phyloP scores from a whole-genome alignment of 139 green algal species.

The Penium margaritaceum region DNA sequence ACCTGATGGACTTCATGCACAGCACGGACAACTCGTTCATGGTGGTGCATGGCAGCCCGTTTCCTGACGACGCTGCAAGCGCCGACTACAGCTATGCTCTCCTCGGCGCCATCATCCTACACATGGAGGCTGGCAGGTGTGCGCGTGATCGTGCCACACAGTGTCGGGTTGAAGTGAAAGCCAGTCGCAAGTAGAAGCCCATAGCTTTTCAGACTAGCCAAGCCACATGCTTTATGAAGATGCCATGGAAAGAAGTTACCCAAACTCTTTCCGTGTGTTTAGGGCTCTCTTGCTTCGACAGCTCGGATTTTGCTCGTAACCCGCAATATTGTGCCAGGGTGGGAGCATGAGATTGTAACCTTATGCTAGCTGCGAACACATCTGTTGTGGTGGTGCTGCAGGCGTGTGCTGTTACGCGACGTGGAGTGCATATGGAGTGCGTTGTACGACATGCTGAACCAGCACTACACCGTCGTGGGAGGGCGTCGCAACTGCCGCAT shows the following conservation, averaged over 20 bases:
- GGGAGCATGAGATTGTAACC: neutral
- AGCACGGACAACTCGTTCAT: neutral
- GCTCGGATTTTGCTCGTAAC: neutral
- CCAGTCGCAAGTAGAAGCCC: no score
- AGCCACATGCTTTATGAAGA: no score
- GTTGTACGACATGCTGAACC: constrained; percentile 51
- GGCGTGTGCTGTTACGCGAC: constrained; percentile 28
- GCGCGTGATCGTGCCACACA: no score
- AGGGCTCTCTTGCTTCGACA: neutral
- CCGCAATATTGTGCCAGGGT: neutral
- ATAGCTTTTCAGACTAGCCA: no score
- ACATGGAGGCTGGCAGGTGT: constrained; percentile 45
- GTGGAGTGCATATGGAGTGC: constrained; percentile 32
- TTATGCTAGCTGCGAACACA: neutral
- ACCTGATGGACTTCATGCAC: constrained; percentile 1
- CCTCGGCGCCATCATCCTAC: constrained; percentile 37
- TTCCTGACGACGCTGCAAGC: constrained; percentile 16
- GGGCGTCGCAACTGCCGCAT: constrained; percentile 41
- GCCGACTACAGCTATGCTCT: constrained; percentile 28
- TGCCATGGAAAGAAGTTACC: neutral
- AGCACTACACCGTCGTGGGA: constrained; percentile 41
- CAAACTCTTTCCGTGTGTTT: no score
- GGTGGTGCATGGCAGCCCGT: constrained; percentile 18
- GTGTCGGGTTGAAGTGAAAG: no score
- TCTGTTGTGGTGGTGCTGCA: neutral